Conservation (phyloP, 2,329 filamentous ascomycete genomes). For the Berkeleyomyces basicola region DNA sequence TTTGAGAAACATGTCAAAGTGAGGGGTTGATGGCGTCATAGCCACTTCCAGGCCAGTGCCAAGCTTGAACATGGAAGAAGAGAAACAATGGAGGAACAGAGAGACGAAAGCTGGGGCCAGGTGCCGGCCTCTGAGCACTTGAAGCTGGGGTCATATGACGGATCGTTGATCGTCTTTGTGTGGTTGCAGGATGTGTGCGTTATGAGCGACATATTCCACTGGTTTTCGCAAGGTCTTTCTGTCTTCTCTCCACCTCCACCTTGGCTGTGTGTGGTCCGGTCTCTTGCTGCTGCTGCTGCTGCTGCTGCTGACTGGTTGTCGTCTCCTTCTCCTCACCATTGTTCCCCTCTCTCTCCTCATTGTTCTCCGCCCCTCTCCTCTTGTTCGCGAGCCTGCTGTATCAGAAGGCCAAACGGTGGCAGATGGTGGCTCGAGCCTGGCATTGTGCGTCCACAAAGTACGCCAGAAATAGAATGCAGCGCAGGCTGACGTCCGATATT, state of each 20-base stretch:
- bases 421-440: not conserved
- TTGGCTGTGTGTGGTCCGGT: not conserved
- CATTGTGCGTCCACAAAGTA: not conserved
- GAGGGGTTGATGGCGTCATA: constrained; percentile 1
- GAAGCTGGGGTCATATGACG: not conserved
- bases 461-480: not conserved
- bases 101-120: not conserved
- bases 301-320: not conserved
- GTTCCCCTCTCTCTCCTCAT: not conserved
- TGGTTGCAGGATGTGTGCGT: not conserved
- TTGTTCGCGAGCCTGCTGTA: not conserved
- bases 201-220: not conserved
- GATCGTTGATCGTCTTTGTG: not conserved
- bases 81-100: not conserved
- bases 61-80: not conserved
- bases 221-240: not conserved
- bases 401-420: not conserved
- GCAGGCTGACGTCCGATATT: not conserved
- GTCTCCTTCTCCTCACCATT: not conserved
- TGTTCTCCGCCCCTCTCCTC: not conserved
- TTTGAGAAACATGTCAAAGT: constrained; percentile 3
- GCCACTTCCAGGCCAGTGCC: not conserved
- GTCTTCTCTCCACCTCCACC: not conserved
- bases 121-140: not conserved
- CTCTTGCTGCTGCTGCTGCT: not conserved